phyloP scores from a whole-genome alignment of 148 eudicot species.

The Diospyros kaki region DNA sequence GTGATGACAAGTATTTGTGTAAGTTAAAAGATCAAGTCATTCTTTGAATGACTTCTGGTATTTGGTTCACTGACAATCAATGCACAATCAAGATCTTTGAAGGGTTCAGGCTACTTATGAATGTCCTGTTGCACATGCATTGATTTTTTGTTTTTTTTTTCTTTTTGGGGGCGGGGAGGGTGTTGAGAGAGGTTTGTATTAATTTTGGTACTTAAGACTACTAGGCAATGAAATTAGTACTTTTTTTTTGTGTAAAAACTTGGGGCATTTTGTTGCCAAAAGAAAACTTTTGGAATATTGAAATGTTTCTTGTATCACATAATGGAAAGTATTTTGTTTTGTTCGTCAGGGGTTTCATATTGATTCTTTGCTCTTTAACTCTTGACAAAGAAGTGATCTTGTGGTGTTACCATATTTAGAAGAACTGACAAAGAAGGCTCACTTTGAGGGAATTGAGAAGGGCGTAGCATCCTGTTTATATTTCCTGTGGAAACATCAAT shows the following conservation, averaged over 20 bases:
- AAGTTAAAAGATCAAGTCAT: too few species aligned
- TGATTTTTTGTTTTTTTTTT: too few species aligned
- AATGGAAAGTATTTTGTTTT: not conserved
- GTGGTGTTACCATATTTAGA: too few species aligned
- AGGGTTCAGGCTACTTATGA: too few species aligned
- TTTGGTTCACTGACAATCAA: too few species aligned
- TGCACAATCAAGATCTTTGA: too few species aligned
- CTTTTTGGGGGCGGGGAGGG: not conserved
- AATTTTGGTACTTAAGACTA: conserved; percentile 2
- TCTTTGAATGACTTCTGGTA: too few species aligned
- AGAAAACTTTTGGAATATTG: not conserved
- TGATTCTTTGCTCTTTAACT: not conserved
- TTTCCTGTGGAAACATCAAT: too few species aligned
- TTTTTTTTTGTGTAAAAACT: not conserved
- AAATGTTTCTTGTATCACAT: not conserved
- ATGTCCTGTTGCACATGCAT: too few species aligned
- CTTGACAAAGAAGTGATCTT: not conserved
- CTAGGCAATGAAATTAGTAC: not conserved
- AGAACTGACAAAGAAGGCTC: too few species aligned
- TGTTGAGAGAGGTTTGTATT: not conserved
- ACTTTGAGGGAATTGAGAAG: too few species aligned
- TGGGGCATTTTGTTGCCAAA: not conserved
- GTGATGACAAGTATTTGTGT: conserved; percentile 14
- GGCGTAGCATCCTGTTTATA: too few species aligned
- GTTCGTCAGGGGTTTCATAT: not conserved